These are phyloP conservation scores for Sphagnum contortum DNA, from an alignment of 225 moss, liverwort and hornwort genomes.

Conservation along the genomic window DNA sequence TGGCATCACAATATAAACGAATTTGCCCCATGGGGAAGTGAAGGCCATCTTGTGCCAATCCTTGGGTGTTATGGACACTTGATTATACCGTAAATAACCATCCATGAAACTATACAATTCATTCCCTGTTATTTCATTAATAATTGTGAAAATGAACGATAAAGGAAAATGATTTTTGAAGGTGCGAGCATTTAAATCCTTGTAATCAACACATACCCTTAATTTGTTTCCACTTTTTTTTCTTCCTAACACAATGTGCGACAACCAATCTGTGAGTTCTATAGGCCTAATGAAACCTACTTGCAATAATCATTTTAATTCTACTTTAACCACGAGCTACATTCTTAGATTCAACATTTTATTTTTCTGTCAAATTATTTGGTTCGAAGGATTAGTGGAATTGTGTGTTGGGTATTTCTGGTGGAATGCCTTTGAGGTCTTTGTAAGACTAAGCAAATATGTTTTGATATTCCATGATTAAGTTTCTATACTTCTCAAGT, in stretches of 20 bases:
- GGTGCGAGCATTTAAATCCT: not conserved
- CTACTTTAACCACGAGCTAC: not conserved
- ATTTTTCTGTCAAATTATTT: no score
- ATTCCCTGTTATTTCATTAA: not conserved
- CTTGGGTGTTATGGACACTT: conserved; percentile 3
- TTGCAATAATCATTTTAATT: not conserved
- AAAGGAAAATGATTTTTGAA: conserved; percentile 5
- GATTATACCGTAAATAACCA: conserved; percentile 8
- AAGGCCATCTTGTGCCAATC: conserved; percentile 5
- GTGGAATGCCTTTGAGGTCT: not conserved
- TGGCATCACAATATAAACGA: not conserved
- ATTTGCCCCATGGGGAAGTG: not conserved
- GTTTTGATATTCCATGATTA: not conserved
- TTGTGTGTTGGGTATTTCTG: not conserved
- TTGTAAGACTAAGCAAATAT: not conserved
- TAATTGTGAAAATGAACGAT: conserved; percentile 4
- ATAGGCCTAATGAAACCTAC: not conserved
- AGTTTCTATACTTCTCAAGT: not conserved
- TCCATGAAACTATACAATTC: conserved; percentile 13
- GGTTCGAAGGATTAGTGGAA: not conserved
- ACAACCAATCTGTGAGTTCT: not conserved
- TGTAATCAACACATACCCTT: not conserved
- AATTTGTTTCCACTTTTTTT: not conserved
- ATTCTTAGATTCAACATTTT: no score
- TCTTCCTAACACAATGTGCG: not conserved